Base-by-base conservation (phyloP, 108 stramenopile species). In the Cyclostephanos tholiformis region DNA sequence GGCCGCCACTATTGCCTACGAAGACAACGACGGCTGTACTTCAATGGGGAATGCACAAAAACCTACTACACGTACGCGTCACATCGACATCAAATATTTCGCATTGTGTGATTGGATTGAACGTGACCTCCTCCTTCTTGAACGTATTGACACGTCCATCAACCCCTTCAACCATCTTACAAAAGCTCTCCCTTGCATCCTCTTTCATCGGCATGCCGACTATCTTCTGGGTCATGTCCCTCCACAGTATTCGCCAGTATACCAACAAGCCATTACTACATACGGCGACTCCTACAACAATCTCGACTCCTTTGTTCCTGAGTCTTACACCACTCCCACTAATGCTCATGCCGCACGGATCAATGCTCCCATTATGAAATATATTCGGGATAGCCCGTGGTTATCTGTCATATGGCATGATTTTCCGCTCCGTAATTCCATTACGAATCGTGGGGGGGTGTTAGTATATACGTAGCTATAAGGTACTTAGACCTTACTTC, bases 11-110 rank as follows among this genome's bases (percentile, higher is more conserved):
- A 16, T 23, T 14, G 19, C 74, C 16, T 51, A n/a, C n/a, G 60
- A 69, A 30, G 76, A 77, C 32, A 77, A 77, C 51, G 59, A 61
- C 19, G 76, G 43, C 35, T 57, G 58, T n/a, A 77, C 49, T 0
- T 58, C 60, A 0, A 70, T 77, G 59, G 67, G 49, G 0, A 70
- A 71, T 44, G 43, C 64, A 19, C 60, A 52, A 26, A 73, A 70
- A 44, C 48, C 75, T 12, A 67, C 68, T 7, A 17, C 19, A 2
- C 48, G 72, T 0, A 80, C 61, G 7, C 51, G 51, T 17, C 80
- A 76, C 56, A 63, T 76, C 29, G 69, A 75, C 63, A 82, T 56
- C 30, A 36, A 64, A 55, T 67, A 43, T 27, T 50, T 29, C 10
- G 59, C 26, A 2, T 12, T 55, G 9, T 55, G 53, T 26, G 53